phyloP scores from a whole-genome alignment of 225 moss, liverwort and hornwort genomes.

The Climacium dendroides region DNA sequence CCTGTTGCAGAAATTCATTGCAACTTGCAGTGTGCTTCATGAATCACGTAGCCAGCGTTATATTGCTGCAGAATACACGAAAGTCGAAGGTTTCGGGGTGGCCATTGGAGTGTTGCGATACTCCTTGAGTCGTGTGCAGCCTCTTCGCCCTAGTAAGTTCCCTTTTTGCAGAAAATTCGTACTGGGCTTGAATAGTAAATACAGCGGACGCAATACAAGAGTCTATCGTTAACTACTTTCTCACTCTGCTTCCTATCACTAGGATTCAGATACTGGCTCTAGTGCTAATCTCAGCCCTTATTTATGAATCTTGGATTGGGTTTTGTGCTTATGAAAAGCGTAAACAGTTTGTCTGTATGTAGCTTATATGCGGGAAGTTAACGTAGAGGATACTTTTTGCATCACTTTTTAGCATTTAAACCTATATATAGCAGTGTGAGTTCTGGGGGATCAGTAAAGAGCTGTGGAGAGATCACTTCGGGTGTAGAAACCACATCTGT shows the following conservation, averaged over 20 bases:
- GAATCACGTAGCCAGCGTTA: conserved; percentile 97
- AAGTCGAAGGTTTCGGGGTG: conserved; percentile 74
- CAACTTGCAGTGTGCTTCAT: conserved; percentile 75
- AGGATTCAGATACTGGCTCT: background rate
- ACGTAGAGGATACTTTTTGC: background rate
- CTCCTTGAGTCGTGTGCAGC: conserved; percentile 74
- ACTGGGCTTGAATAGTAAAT: background rate
- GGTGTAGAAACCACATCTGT: background rate
- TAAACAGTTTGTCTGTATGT: background rate
- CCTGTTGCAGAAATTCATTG: conserved; percentile 64
- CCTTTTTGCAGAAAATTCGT: background rate
- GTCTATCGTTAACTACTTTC: background rate
- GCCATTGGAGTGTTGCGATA: conserved; percentile 84
- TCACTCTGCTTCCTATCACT: background rate
- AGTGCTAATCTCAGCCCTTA: background rate
- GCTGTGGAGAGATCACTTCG: background rate
- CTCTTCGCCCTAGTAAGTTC: conserved; percentile 64
- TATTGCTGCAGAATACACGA: conserved; percentile 75
- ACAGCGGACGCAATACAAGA: background rate
- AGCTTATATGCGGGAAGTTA: background rate
- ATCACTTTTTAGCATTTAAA: background rate
- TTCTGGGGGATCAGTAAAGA: background rate
- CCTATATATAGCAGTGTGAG: background rate
- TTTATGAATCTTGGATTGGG: background rate
- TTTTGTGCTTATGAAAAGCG: background rate